Evolutionary conservation across 2,329 filamentous ascomycete species (phyloP).

Genomic region (Sporothrix inflata): DNA sequence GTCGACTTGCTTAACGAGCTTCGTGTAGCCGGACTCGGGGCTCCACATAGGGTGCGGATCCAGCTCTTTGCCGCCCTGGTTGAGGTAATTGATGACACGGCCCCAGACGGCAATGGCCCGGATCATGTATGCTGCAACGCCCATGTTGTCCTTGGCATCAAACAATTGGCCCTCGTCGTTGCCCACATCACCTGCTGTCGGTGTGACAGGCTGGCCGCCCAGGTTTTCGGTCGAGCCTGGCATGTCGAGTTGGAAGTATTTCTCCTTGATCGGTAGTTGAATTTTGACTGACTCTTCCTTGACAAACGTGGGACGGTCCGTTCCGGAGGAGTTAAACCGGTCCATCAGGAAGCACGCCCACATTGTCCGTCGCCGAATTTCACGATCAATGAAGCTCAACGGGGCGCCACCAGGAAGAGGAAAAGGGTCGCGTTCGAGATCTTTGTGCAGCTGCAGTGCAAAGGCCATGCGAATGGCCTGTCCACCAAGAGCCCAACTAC

Average conservation of each 20-base stretch:
- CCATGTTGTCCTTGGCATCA: conserved; percentile 83
- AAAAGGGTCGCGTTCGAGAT: conserved; percentile 79
- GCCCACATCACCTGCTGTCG: conserved; percentile 53
- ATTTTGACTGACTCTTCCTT: conserved; percentile 87
- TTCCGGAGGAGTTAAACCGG: conserved; percentile 93
- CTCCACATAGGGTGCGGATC: conserved; percentile 82
- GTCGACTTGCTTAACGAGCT: conserved; percentile 71
- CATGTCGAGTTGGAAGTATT: conserved; percentile 88
- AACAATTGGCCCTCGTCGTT: conserved; percentile 66
- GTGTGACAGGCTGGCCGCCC: conserved; percentile 53
- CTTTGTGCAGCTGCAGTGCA: conserved; percentile 88
- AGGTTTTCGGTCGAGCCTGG: conserved; percentile 84
- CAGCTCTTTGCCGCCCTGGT: conserved; percentile 81
- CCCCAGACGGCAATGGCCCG: conserved; percentile 87
- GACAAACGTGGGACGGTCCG: conserved; percentile 87
- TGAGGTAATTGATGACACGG: conserved; percentile 83
- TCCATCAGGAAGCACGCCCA: conserved; percentile 99
- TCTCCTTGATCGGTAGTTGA: conserved; percentile 87
- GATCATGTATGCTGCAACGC: conserved; percentile 88
- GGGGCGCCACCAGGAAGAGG: conserved; percentile 65
- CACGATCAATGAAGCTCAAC: conserved; percentile 87
- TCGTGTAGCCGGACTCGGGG: conserved; percentile 73
- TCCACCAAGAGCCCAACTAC: conserved; percentile 94
- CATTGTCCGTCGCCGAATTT: conserved; percentile 92
- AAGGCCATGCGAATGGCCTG: conserved; percentile 98